Evolutionary conservation across 768 basidiomycete genomes (phyloP).

Genomic region (Hericium erinaceus): DNA sequence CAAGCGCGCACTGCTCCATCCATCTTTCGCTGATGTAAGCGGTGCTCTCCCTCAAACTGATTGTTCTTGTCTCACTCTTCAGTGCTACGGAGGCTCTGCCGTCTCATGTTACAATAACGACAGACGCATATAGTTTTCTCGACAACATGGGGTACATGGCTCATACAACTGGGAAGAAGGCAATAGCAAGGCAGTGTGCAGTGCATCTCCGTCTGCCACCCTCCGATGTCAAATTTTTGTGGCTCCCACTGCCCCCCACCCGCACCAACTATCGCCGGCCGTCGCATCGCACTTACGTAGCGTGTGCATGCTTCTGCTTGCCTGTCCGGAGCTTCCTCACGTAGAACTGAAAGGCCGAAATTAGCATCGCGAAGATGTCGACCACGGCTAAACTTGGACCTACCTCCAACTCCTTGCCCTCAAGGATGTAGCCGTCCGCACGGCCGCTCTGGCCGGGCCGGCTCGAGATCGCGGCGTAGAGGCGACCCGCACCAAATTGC

Average conservation of each 20-base stretch:
- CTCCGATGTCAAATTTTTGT: background rate
- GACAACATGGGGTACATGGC: slow-evolving; percentile 19
- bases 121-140: slow-evolving; percentile 15
- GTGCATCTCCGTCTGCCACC: background rate
- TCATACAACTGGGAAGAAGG: slow-evolving; percentile 18
- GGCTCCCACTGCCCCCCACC: background rate
- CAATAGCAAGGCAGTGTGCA: background rate
- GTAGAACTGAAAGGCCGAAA: slow-evolving; percentile 65
- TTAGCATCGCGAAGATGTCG: background rate
- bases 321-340: slow-evolving; percentile 85
- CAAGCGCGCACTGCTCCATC: background rate
- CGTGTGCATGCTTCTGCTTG: slow-evolving; percentile 88
- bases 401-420: slow-evolving; percentile 98
- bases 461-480: slow-evolving; percentile 89
- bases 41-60: no score
- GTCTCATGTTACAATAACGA: background rate
- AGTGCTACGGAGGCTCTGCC: no score
- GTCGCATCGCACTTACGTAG: slow-evolving; percentile 21
- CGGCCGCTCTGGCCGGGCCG: slow-evolving; percentile 97
- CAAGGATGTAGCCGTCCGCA: slow-evolving; percentile 93
- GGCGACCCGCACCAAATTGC: slow-evolving; percentile 90
- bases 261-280: background rate
- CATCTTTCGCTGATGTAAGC: background rate
- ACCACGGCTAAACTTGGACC: slow-evolving; percentile 13
- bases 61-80: no score